Percentiles rank a stretch among this genome's conserved stretches.
Evolutionary conservation across 768 basidiomycete genomes (phyloP).

Genomic region (Lentinula sp.): DNA sequence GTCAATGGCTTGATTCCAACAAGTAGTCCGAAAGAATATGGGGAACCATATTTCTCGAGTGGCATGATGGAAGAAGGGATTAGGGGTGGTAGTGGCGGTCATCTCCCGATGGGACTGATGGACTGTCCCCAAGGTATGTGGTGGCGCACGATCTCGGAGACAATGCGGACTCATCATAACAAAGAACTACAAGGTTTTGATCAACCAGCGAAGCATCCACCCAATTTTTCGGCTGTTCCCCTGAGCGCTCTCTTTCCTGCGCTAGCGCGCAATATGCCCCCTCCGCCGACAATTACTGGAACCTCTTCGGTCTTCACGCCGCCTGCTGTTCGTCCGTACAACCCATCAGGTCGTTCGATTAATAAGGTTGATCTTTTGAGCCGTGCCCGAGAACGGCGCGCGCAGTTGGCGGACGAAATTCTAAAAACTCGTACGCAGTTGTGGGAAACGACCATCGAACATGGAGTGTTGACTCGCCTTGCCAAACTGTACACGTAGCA

Average conservation of each 20-base stretch:
- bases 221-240: not conserved
- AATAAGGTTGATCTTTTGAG: slow-evolving; percentile 40
- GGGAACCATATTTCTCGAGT: not conserved
- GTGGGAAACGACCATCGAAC: slow-evolving; percentile 61
- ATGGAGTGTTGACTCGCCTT: slow-evolving; percentile 38
- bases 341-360: slow-evolving; percentile 8
- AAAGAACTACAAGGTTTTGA: slow-evolving; percentile 10
- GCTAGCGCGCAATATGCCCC: not conserved
- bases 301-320: slow-evolving; percentile 11
- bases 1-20: not conserved
- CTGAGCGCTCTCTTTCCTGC: not conserved
- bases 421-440: slow-evolving; percentile 57
- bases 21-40: not conserved
- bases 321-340: slow-evolving; percentile 12
- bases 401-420: slow-evolving; percentile 47
- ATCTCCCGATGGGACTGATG: slow-evolving; percentile 8
- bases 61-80: slow-evolving; percentile 5
- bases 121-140: slow-evolving; percentile 17
- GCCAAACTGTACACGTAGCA: slow-evolving; percentile 20
- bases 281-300: slow-evolving; percentile 1
- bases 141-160: slow-evolving; percentile 11
- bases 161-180: slow-evolving; percentile 11
- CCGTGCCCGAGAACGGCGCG: slow-evolving; percentile 48
- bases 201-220: not conserved
- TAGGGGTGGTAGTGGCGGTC: slow-evolving; percentile 10